These are phyloP conservation scores for Colletotrichum sp. DNA, from an alignment of 2,329 filamentous ascomycete species.

Conservation along the genomic window DNA sequence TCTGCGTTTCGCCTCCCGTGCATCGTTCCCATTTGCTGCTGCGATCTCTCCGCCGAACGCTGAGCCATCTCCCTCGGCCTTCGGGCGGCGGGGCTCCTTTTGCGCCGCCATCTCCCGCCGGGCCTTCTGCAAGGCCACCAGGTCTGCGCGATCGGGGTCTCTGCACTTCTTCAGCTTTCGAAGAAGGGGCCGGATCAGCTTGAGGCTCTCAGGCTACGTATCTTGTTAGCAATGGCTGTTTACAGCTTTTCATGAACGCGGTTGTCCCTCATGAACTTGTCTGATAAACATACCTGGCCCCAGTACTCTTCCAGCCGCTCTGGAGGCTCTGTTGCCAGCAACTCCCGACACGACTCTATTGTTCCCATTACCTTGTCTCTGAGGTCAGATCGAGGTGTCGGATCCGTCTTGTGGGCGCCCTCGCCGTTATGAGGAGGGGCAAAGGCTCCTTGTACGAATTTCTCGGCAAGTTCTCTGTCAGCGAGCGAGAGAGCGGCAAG, in stretches of 20 bases:
- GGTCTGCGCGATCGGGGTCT: slow-evolving; percentile 75
- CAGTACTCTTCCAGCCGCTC: slow-evolving; percentile 60
- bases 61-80: slow-evolving; percentile 41
- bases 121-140: slow-evolving; percentile 71
- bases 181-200: slow-evolving; percentile 62
- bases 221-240: slow-evolving; percentile 29
- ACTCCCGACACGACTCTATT: slow-evolving; percentile 55
- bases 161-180: slow-evolving; percentile 76
- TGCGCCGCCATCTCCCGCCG: slow-evolving; percentile 58
- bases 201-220: slow-evolving; percentile 47
- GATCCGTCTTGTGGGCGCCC: slow-evolving; percentile 25
- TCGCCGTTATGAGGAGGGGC: slow-evolving; percentile 2
- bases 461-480: slow-evolving; percentile 67
- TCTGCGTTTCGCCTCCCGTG: slow-evolving; percentile 49
- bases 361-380: slow-evolving; percentile 55
- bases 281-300: slow-evolving; percentile 44
- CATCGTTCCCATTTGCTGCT: slow-evolving; percentile 20
- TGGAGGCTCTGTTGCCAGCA: slow-evolving; percentile 62
- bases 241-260: neutral
- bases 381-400: slow-evolving; percentile 27
- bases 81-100: slow-evolving; percentile 44
- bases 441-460: slow-evolving; percentile 46
- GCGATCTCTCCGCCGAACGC: slow-evolving; percentile 47
- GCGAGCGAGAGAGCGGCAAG: slow-evolving; percentile 79
- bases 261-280: neutral